phyloP scores from a whole-genome alignment of 2,329 filamentous ascomycete genomes.

The Byssoonygena ceratinophila region DNA sequence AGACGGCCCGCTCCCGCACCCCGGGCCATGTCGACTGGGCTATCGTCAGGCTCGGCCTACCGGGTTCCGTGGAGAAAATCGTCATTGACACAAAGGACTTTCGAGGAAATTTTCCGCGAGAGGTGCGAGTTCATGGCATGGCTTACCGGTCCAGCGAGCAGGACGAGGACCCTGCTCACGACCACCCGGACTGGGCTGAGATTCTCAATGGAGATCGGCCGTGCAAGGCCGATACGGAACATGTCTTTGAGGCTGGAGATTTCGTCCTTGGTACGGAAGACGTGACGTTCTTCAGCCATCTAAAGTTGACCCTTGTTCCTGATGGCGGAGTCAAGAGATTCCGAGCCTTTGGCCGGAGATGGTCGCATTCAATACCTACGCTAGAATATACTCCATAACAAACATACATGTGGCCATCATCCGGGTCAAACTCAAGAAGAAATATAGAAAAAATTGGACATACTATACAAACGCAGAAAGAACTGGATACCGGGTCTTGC shows the following conservation, averaged over 20 bases:
- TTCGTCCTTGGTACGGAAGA: slow-evolving; percentile 57
- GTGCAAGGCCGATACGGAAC: slow-evolving; percentile 34
- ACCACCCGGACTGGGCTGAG: slow-evolving; percentile 30
- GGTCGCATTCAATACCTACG: neutral
- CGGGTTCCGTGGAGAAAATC: slow-evolving; percentile 30
- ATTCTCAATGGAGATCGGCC: slow-evolving; percentile 29
- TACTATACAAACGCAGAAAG: neutral
- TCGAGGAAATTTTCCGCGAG: slow-evolving; percentile 36
- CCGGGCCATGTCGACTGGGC: slow-evolving; percentile 37
- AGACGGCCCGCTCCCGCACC: slow-evolving; percentile 32
- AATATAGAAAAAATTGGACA: no score
- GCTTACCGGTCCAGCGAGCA: slow-evolving; percentile 12
- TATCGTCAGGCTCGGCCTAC: slow-evolving; percentile 31
- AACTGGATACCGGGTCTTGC: neutral
- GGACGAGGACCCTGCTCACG: slow-evolving; percentile 25
- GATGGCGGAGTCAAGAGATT: slow-evolving; percentile 88
- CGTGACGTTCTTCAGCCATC: slow-evolving; percentile 64
- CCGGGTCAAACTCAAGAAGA: no score
- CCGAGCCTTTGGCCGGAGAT: slow-evolving; percentile 58
- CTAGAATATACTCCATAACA: neutral
- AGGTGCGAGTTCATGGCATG: slow-evolving; percentile 31
- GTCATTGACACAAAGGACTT: slow-evolving; percentile 39
- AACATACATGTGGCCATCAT: neutral
- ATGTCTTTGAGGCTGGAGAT: slow-evolving; percentile 30
- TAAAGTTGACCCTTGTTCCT: slow-evolving; percentile 85